phyloP scores from a whole-genome alignment of 805 yeast species.

The Yarrowia deformans region DNA sequence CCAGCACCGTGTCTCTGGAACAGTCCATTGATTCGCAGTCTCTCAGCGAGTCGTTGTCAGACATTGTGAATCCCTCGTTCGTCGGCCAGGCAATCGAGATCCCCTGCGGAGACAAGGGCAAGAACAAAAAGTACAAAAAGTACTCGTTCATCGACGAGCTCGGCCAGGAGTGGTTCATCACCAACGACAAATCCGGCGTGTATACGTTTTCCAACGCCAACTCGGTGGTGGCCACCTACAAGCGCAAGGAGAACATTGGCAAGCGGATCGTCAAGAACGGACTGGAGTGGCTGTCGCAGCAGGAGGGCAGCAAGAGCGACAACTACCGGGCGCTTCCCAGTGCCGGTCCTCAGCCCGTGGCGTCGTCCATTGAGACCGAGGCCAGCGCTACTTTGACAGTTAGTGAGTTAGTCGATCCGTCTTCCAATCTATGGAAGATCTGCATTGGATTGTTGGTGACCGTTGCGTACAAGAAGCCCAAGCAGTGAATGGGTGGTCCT shows the following conservation, averaged over 20 bases:
- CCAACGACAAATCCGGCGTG: slow-evolving; percentile 25
- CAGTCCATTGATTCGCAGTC: slow-evolving; percentile 35
- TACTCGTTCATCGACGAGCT: slow-evolving; percentile 36
- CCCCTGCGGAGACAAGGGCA: slow-evolving; percentile 30
- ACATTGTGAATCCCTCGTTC: slow-evolving; percentile 34
- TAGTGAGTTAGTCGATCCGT: slow-evolving; percentile 21
- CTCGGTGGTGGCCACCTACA: slow-evolving; percentile 31
- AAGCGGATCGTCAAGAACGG: slow-evolving; percentile 37
- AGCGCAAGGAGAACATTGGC: slow-evolving; percentile 32
- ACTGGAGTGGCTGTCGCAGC: slow-evolving; percentile 35
- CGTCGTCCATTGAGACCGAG: slow-evolving; percentile 32
- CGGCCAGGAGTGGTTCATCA: slow-evolving; percentile 36
- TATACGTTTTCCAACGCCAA: slow-evolving; percentile 29
- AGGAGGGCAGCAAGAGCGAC: slow-evolving; percentile 19
- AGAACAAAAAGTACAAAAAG: slow-evolving; percentile 26
- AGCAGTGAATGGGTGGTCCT: neutral
- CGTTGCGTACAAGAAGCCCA: slow-evolving; percentile 33
- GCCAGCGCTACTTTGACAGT: slow-evolving; percentile 28
- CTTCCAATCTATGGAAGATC: slow-evolving; percentile 14
- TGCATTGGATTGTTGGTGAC: slow-evolving; percentile 28
- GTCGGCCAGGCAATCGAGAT: slow-evolving; percentile 36
- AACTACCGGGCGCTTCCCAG: slow-evolving; percentile 17
- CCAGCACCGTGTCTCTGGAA: slow-evolving; percentile 16
- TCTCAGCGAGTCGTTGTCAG: slow-evolving; percentile 25
- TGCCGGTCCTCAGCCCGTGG: slow-evolving; percentile 36